Conservation (phyloP, 2,329 filamentous ascomycete genomes). For the Colletotrichum horii region DNA sequence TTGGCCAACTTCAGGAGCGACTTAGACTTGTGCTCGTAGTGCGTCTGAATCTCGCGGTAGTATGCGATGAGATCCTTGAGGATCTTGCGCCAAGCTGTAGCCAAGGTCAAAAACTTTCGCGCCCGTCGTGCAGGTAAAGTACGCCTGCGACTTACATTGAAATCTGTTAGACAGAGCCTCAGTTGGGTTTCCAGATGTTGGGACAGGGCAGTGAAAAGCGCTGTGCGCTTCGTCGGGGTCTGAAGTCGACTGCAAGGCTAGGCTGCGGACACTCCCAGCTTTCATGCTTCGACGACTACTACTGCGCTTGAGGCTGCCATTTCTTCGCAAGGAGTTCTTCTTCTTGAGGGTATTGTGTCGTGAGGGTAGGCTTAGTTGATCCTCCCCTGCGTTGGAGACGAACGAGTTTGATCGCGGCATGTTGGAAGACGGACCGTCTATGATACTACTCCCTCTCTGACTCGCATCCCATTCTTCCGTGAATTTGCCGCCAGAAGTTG, state of each 20-base stretch:
- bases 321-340: slow-evolving; percentile 78
- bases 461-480: slow-evolving; percentile 76
- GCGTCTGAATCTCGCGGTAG: slow-evolving; percentile 88
- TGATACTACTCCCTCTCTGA: slow-evolving; percentile 68
- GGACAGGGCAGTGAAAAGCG: slow-evolving; percentile 88
- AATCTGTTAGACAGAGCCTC: slow-evolving; percentile 88
- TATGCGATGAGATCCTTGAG: slow-evolving; percentile 94
- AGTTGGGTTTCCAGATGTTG: slow-evolving; percentile 85
- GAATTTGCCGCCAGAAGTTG: slow-evolving; percentile 54
- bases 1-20: slow-evolving; percentile 82
- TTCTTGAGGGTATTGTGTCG: slow-evolving; percentile 83
- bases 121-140: background rate
- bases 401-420: slow-evolving; percentile 69
- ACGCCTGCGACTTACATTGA: slow-evolving; percentile 65
- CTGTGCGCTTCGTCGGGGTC: slow-evolving; percentile 78
- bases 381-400: slow-evolving; percentile 55
- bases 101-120: background rate
- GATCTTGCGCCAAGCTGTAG: slow-evolving; percentile 87
- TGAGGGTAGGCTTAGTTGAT: slow-evolving; percentile 43
- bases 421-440: slow-evolving; percentile 50
- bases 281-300: slow-evolving; percentile 81
- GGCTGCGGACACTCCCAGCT: slow-evolving; percentile 85
- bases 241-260: slow-evolving; percentile 72
- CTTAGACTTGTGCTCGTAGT: slow-evolving; percentile 87
- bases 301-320: slow-evolving; percentile 77